phyloP scores from a whole-genome alignment of 2,329 filamentous ascomycete species.

The Lanzia echinophila region DNA sequence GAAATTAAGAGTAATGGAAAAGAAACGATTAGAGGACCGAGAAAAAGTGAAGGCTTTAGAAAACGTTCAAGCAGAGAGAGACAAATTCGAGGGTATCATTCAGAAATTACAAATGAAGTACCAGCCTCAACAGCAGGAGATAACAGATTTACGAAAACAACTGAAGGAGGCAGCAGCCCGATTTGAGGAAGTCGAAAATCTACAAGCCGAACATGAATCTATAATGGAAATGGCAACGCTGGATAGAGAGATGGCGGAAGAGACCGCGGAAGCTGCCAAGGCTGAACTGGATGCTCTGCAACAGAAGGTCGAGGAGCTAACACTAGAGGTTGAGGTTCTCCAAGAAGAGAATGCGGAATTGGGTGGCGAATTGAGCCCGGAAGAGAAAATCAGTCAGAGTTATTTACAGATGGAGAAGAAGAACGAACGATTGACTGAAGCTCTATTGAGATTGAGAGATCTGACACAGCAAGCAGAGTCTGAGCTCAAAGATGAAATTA shows the following conservation, averaged over 20 bases:
- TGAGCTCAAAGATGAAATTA: constrained; percentile 69
- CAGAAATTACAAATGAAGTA: constrained; percentile 88
- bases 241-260: constrained; percentile 94
- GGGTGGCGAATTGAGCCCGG: constrained; percentile 75
- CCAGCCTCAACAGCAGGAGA: constrained; percentile 76
- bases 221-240: constrained; percentile 80
- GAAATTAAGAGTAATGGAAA: constrained; percentile 80
- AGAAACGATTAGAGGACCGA: constrained; percentile 77
- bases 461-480: constrained; percentile 79
- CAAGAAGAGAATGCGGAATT: constrained; percentile 82
- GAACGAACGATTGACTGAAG: constrained; percentile 81
- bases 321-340: constrained; percentile 81
- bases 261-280: constrained; percentile 76
- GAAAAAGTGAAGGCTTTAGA: constrained; percentile 78
- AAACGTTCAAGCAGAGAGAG: constrained; percentile 65
- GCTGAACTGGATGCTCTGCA: constrained; percentile 73
- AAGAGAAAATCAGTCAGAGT: constrained; percentile 78
- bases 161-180: constrained; percentile 68
- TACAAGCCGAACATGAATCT: constrained; percentile 78
- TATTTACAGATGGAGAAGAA: constrained; percentile 90
- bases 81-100: constrained; percentile 77
- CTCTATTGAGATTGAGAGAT: constrained; percentile 76
- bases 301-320: constrained; percentile 71
- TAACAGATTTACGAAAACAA: constrained; percentile 66
- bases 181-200: constrained; percentile 61